These are phyloP conservation scores for Colletotrichum musicola DNA, from an alignment of 2,329 filamentous ascomycete species.

Conservation along the genomic window DNA sequence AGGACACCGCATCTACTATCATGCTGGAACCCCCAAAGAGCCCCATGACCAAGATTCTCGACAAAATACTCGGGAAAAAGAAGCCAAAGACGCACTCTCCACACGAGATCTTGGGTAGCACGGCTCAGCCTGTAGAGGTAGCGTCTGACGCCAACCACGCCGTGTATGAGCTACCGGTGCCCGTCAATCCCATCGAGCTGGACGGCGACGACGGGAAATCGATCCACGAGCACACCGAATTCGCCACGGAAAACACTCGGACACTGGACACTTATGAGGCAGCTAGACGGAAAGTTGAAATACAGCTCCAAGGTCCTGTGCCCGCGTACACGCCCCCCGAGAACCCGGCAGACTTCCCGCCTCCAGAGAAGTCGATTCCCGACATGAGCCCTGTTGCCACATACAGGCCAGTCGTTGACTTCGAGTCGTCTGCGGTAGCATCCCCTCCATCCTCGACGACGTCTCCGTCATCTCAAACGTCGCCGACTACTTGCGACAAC, in stretches of 20 bases:
- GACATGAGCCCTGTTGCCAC: conserved; percentile 50
- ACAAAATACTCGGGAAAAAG: conserved; percentile 55
- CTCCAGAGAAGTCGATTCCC: conserved; percentile 49
- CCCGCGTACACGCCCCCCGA: conserved; percentile 61
- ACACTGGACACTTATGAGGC: conserved; percentile 63
- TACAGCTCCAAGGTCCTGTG: conserved; percentile 63
- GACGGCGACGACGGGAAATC: conserved; percentile 55
- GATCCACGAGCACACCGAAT: conserved; percentile 54
- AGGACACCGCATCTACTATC: conserved; percentile 52
- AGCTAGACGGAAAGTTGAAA: conserved; percentile 63
- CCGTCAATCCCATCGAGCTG: conserved; percentile 61
- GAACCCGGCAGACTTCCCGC: conserved; percentile 45
- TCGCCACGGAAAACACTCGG: conserved; percentile 55
- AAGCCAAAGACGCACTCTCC: conserved; percentile 44
- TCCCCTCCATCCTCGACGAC: conserved; percentile 45
- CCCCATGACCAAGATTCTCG: conserved; percentile 57
- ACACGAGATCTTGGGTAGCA: conserved; percentile 46
- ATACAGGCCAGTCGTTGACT: conserved; percentile 49
- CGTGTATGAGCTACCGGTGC: conserved; percentile 65
- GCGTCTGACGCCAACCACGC: conserved; percentile 60
- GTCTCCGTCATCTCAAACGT: conserved; percentile 40
- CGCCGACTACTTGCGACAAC: conserved; percentile 47
- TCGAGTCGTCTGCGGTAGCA: conserved; percentile 45
- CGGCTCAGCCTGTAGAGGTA: conserved; percentile 53
- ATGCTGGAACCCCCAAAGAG: conserved; percentile 51